Percentiles rank a stretch among this genome's conserved stretches.
Conservation (phyloP, 768 basidiomycete species). For the Trametes cingulata region DNA sequence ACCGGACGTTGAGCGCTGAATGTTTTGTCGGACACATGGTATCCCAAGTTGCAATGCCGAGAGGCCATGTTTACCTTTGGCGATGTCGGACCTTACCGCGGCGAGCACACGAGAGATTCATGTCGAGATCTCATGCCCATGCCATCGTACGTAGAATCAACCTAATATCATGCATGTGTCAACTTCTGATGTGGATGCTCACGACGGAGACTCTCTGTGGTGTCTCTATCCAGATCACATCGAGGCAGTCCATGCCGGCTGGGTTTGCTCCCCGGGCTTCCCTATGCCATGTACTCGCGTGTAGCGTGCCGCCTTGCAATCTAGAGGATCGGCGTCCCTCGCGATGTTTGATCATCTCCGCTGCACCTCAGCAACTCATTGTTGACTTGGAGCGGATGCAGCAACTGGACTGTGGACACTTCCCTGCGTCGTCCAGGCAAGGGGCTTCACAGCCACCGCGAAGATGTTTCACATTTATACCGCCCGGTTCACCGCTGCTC, state of each 20-base stretch:
- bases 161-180: slow-evolving; percentile 15
- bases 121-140: slow-evolving; percentile 4
- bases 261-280: slow-evolving; percentile 1
- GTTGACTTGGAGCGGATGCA: slow-evolving; percentile 3
- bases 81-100: not conserved
- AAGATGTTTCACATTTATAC: slow-evolving; percentile 37
- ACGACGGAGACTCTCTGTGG: slow-evolving; percentile 13
- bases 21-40: slow-evolving; percentile 1
- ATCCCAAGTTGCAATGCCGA: not conserved
- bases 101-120: slow-evolving; percentile 11
- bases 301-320: slow-evolving; percentile 8
- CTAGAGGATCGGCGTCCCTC: slow-evolving; percentile 33
- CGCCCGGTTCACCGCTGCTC: slow-evolving; percentile 29
- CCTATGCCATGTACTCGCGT: not conserved
- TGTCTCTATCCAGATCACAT: slow-evolving; percentile 11
- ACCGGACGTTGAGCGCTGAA: not conserved
- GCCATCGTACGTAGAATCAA: slow-evolving; percentile 13
- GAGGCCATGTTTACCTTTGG: not conserved
- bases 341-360: slow-evolving; percentile 36
- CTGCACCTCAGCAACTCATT: slow-evolving; percentile 18
- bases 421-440: slow-evolving; percentile 4
- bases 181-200: slow-evolving; percentile 19
- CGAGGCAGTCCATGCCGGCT: slow-evolving; percentile 16
- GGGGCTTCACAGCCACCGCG: slow-evolving; percentile 25
- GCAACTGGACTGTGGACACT: slow-evolving; percentile 5